Percentiles rank a stretch among this genome's conserved stretches.
Conservation (phyloP, 2,329 filamentous ascomycete species). For the Sporothrix phasma region DNA sequence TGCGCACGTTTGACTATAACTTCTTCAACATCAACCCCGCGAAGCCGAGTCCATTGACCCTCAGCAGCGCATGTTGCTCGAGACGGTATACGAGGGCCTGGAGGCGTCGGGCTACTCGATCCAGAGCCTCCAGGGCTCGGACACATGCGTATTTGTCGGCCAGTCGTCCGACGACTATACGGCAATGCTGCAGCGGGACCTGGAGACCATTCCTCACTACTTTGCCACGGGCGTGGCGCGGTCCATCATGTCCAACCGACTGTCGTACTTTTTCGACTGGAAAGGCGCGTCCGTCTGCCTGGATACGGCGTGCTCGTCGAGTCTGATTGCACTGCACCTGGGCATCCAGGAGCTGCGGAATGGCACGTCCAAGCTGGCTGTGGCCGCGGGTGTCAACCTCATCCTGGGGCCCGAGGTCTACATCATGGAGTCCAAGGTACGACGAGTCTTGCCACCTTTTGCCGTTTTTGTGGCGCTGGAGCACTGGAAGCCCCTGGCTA, state of each 20-base stretch:
- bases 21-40: slow-evolving; percentile 28
- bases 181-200: slow-evolving; percentile 10
- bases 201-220: slow-evolving; percentile 17
- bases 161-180: slow-evolving; percentile 24
- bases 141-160: slow-evolving; percentile 28
- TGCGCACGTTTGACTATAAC: slow-evolving; percentile 26
- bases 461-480: not conserved
- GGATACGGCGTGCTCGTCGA: slow-evolving; percentile 32
- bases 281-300: slow-evolving; percentile 29
- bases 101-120: slow-evolving; percentile 27
- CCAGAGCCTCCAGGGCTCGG: slow-evolving; percentile 21
- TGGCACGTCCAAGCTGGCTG: slow-evolving; percentile 21
- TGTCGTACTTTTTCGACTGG: slow-evolving; percentile 29
- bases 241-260: slow-evolving; percentile 27
- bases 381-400: slow-evolving; percentile 27
- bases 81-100: slow-evolving; percentile 28
- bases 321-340: slow-evolving; percentile 25
- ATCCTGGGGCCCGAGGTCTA: slow-evolving; percentile 24
- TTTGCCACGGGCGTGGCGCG: slow-evolving; percentile 23
- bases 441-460: not conserved
- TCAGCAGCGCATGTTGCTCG: slow-evolving; percentile 26
- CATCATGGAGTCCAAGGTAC: slow-evolving; percentile 15
- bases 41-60: slow-evolving; percentile 29
- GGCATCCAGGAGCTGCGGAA: slow-evolving; percentile 24
- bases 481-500: not conserved